Conservation (phyloP, 257 asterid species). For the Solanum tarijense region DNA sequence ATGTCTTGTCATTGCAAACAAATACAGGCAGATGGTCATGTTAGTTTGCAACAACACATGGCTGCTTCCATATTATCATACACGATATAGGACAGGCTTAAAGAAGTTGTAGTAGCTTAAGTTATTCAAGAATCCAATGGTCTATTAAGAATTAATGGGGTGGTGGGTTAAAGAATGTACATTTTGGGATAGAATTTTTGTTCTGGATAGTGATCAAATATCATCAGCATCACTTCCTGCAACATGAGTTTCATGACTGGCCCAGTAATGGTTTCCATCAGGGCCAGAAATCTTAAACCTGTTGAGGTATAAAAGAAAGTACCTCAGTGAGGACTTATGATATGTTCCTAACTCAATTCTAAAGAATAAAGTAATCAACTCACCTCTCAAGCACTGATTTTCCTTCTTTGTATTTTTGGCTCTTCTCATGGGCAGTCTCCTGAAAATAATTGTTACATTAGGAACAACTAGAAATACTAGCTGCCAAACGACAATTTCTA, state of each 20-base stretch:
- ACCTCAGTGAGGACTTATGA: neutral
- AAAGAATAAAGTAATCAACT: neutral
- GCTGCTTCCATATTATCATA: neutral
- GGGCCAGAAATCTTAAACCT: slow-evolving; percentile 17
- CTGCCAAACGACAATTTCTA: neutral
- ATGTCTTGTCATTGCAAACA: neutral
- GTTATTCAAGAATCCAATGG: neutral
- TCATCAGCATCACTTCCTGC: slow-evolving; percentile 67
- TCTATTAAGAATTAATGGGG: neutral
- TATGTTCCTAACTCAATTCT: neutral
- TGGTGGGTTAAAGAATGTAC: slow-evolving; percentile 27
- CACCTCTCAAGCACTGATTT: slow-evolving; percentile 18
- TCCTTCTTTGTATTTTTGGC: slow-evolving; percentile 22
- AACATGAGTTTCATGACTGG: slow-evolving; percentile 36
- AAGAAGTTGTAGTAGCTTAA: neutral
- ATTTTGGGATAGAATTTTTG: slow-evolving; percentile 17
- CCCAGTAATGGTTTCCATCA: slow-evolving; percentile 28
- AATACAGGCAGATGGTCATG: neutral
- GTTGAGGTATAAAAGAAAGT: neutral
- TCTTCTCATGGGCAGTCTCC: slow-evolving; percentile 28
- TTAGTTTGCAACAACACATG: neutral
- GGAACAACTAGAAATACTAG: neutral
- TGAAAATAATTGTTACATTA: slow-evolving; percentile 10
- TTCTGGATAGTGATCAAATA: slow-evolving; percentile 11
- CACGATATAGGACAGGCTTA: neutral